Evolutionary conservation across 768 basidiomycete species (phyloP), one percentile per base, ranked within the genome.

Genomic region (Fistulinella prunicolor): DNA sequence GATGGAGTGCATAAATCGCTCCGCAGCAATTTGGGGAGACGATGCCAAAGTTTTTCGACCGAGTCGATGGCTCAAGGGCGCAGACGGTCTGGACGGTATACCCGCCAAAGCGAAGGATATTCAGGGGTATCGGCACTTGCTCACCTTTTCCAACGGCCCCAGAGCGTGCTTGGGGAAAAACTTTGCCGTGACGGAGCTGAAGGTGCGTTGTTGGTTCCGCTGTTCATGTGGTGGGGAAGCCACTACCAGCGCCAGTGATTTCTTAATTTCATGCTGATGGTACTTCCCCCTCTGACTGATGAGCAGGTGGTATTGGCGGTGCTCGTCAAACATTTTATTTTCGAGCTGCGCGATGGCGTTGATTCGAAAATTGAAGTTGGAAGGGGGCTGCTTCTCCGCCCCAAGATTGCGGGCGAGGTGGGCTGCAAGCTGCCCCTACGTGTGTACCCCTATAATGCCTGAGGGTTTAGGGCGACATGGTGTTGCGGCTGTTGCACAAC

Each of bases 21-120:
- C 77, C 5, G 68, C 71, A 76, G 82, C 42, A 75, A 81, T 1
- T 71, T n/a, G n/a, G n/a, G n/a, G n/a, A n/a, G n/a, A n/a, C n/a
- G n/a, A n/a, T n/a, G n/a, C n/a, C n/a, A n/a, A 74, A 20, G 71
- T 74, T 21, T 89, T 82, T 59, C 69, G 73, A 24, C 85, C 85
- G 0, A 79, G 80, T 45, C 69, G 85, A 13, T 89, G 86, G 86
- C 67, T 86, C 9, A 61, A 61, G 12, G 63, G 64, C 1, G 23
- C 16, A 16, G 21, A 20, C 8, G 24, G 53, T 8, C 23, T 22
- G 4, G 57, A 64, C 16, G 59, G 64, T 0, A 57, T 62, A 2
- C 55, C 58, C 4, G 32, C 30, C 30, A 49, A 57, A 12, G 69
- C 71, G 0, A 73, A 71, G 38, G 70, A 73, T 17, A 63, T 79